Base-by-base conservation (phyloP, 768 basidiomycete species). In the Amanita rubescens region DNA sequence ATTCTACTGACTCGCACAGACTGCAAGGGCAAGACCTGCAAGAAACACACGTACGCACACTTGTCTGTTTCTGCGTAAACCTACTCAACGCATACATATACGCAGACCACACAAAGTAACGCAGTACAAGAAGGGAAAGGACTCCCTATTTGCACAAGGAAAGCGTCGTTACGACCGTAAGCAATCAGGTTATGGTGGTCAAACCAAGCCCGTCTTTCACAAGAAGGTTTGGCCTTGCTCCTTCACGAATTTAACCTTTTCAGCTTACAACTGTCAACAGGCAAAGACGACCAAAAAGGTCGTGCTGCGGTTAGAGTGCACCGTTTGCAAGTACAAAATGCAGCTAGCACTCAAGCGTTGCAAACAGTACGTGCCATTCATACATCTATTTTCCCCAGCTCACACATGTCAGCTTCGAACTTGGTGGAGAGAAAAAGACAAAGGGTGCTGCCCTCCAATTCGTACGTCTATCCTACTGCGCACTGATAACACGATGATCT, bases 201-300 rank as follows among this genome's bases (percentile, higher is more conserved):
- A 99, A 81, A 99, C 95, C 56, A 99, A 99, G 79, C 95, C 95
- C 57, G 94, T 99, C 75, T 99, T 99, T 88, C 96, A 99, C 90
- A 99, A 99, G 82, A 98, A 96, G 87, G 93, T 85, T 60, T 64
- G 75, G 68, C 43, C 9, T 14, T 17, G 20, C 3, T 45, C 12
- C 34, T 38, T 38, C 25, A 41, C 56, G 4, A 43, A 17, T 20
- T 15, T 35, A 38, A 17, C 53, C 43, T 2, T 19, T 20, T 15
- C 38, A 38, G 20, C 53, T 46, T 2, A 48, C 25, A n/a, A n/a
- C 5, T 54, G n/a, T 38, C 46, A 51, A 46, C 67, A 91, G 88
- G 92, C 93, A 55, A 95, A 95, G 81, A 95, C 93, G 57, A 98
- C 95, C 59, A 99, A 98, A 88, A 99, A 99, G 81, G 93, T 99